phyloP scores from a whole-genome alignment of 495 filamentous ascomycete species.

The Hypoxylon subgilvum region DNA sequence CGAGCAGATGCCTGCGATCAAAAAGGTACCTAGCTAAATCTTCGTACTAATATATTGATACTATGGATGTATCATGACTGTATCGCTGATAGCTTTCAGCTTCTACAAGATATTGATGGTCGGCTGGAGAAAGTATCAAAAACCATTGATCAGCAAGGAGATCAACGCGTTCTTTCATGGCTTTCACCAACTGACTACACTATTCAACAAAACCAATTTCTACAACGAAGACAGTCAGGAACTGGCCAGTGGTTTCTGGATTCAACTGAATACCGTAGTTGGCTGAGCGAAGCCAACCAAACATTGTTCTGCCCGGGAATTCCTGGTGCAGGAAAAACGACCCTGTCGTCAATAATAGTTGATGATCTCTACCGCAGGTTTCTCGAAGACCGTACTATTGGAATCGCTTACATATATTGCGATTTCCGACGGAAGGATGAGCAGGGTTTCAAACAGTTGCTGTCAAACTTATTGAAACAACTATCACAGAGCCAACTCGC shows the following conservation, averaged over 20 bases:
- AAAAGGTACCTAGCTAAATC: too few species aligned
- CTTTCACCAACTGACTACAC: slow-evolving; percentile 33
- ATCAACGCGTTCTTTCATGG: too few species aligned
- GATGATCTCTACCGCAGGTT: slow-evolving; percentile 40
- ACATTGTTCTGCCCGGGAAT: slow-evolving; percentile 56
- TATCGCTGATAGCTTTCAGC: background rate
- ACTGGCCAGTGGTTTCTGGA: slow-evolving; percentile 56
- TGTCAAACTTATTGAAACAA: slow-evolving; percentile 43
- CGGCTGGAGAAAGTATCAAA: background rate
- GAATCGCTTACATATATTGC: slow-evolving; percentile 53
- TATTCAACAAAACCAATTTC: slow-evolving; percentile 30
- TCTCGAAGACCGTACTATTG: slow-evolving; percentile 35
- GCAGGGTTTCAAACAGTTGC: slow-evolving; percentile 34
- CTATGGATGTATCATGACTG: background rate
- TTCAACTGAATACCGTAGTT: slow-evolving; percentile 42
- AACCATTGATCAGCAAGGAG: background rate
- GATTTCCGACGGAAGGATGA: slow-evolving; percentile 39
- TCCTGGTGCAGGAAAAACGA: slow-evolving; percentile 45
- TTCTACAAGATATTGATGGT: background rate
- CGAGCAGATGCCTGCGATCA: background rate
- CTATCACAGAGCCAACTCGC: slow-evolving; percentile 22
- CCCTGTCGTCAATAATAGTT: slow-evolving; percentile 44
- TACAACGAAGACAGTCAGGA: slow-evolving; percentile 39
- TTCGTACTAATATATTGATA: too few species aligned
- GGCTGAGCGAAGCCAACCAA: slow-evolving; percentile 34